Evolutionary conservation across 257 asterid genomes (phyloP).

Genomic region (Nicotiana paniculata): DNA sequence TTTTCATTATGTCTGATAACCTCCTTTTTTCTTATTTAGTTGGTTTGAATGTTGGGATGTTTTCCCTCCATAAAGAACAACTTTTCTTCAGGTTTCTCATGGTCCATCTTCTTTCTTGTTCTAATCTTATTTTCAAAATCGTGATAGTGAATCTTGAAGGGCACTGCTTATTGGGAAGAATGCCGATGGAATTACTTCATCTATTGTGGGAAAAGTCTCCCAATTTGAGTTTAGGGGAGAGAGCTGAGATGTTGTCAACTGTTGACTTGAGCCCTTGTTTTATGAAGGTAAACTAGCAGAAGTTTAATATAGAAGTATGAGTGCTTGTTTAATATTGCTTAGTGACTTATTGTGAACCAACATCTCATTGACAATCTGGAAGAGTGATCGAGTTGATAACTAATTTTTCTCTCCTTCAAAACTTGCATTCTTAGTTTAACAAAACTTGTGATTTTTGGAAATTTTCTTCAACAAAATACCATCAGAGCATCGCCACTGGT

Average conservation of each 20-base stretch:
- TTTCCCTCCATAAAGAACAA: not conserved
- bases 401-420: not conserved
- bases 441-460: not conserved
- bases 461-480: not conserved
- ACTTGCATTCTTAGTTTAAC: not conserved
- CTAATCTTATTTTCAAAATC: constrained; percentile 16
- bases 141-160: constrained; percentile 65
- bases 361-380: not conserved
- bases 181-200: constrained; percentile 77
- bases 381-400: not conserved
- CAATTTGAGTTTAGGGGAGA: constrained; percentile 68
- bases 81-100: constrained; percentile 2
- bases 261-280: constrained; percentile 78
- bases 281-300: constrained; percentile 49
- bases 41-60: not conserved
- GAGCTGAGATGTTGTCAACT: constrained; percentile 80
- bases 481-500: not conserved
- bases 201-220: constrained; percentile 81
- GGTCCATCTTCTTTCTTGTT: constrained; percentile 10
- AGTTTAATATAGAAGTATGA: constrained; percentile 5
- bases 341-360: not conserved
- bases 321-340: not conserved
- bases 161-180: constrained; percentile 74
- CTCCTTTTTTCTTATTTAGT: not conserved
- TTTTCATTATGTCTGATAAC: not conserved